Evolutionary conservation across 2,329 filamentous ascomycete species (phyloP).

Genomic region (Leptographium lundbergii): DNA sequence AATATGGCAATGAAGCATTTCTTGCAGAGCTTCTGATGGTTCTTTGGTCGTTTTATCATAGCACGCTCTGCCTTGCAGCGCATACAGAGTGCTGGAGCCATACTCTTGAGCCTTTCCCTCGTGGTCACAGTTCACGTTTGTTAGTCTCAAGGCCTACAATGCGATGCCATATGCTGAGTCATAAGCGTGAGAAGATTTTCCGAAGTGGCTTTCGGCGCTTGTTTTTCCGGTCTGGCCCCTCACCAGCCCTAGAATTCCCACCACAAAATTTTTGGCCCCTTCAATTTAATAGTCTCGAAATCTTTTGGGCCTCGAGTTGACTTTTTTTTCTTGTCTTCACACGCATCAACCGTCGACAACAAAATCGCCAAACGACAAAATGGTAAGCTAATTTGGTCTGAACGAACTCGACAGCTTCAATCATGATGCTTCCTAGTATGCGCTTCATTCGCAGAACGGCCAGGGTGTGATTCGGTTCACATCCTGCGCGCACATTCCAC

Average conservation of each 20-base stretch:
- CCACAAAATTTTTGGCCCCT: constrained; percentile 6
- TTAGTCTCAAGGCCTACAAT: background rate
- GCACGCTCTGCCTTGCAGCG: constrained; percentile 67
- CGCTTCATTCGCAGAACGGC: constrained; percentile 10
- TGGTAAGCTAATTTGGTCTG: constrained; percentile 42
- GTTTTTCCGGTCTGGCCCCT: constrained; percentile 6
- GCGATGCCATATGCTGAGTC: background rate
- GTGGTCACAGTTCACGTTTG: background rate
- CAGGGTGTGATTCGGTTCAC: constrained; percentile 8
- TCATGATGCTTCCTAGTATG: constrained; percentile 12
- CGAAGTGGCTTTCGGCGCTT: constrained; percentile 2
- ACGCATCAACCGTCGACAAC: constrained; percentile 30
- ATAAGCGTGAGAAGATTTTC: background rate
- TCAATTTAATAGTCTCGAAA: constrained; percentile 2
- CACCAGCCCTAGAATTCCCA: constrained; percentile 13
- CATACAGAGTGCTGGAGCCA: constrained; percentile 68
- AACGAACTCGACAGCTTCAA: constrained; percentile 45
- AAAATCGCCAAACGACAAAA: constrained; percentile 31
- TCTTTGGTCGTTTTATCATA: constrained; percentile 87
- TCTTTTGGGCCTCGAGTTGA: constrained; percentile 12
- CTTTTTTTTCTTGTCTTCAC: constrained; percentile 15
- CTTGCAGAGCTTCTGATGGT: constrained; percentile 86
- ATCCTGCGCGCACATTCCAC: constrained; percentile 9
- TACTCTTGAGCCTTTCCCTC: constrained; percentile 22
- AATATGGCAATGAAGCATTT: constrained; percentile 78